Base-by-base conservation (phyloP, 1,139 yeast genomes). In the Debaryomycetaceae sp. region DNA sequence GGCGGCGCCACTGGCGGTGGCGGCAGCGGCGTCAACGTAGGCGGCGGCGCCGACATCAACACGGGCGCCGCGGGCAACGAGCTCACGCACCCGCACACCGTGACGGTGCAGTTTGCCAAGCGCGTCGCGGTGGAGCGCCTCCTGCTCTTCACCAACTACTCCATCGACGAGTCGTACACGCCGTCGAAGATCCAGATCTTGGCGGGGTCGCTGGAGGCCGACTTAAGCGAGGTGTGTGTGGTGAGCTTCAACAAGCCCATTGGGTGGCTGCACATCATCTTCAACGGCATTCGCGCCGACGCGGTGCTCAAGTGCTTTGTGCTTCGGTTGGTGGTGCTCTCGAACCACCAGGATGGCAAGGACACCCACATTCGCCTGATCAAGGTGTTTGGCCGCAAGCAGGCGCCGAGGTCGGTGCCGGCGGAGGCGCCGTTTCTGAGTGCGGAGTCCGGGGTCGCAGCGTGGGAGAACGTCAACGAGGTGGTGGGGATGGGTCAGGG, bases 291-390 rank as follows among this genome's bases (percentile, higher is more conserved):
- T 3, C 57, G 88, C 32, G 62, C 60, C 25, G 78, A 65, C 42
- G 78, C 75, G 2, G 73, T 80, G 0, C 58, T 89, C 34, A 81
- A 83, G 44, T 79, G 96, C 37, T 85, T 82, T 45, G 65, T 81
- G 45, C 58, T 91, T 5, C 75, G 86, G 40, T 50, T 93, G 17
- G 59, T 73, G n/a, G 71, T 93, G 16, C 61, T 79, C 18, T 75
- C 86, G 1, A 93, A 91, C 49, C 96, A 88, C 48, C 97, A 89
- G 50, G 91, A 86, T 51, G 99, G 99, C 28, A 91, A 91, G 50
- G 99, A 93, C 54, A 82, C 96, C 2, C 97, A 88, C 52, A 65
- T 93, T 5, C 57, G 98, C 32, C 83, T 91, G 0, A 65, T 91
- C 6, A 45, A 58, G 29, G 58, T 69, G 36, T 63, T 59, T 45